Conservation (phyloP, 2,329 filamentous ascomycete species). For the Claviceps spartinae region DNA sequence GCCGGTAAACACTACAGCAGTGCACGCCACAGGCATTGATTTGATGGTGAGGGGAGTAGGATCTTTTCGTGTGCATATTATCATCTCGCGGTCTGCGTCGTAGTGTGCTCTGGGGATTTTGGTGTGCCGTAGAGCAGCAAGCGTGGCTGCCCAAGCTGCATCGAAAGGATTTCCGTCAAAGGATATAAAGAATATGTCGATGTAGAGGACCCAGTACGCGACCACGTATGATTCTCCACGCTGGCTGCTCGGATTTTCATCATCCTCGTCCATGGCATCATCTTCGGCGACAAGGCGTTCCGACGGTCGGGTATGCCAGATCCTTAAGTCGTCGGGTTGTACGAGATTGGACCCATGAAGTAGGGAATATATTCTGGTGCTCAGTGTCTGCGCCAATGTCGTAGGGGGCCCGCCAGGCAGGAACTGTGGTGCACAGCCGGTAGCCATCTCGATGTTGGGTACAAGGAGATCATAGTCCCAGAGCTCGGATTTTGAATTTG, state of each 20-base stretch:
- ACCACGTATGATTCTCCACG: conserved; percentile 40
- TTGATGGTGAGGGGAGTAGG: conserved; percentile 44
- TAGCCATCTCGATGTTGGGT: conserved; percentile 85
- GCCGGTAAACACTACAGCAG: conserved; percentile 64
- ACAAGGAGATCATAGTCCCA: conserved; percentile 63
- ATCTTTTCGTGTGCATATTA: conserved; percentile 56
- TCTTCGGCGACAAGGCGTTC: conserved; percentile 35
- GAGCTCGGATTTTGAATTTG: conserved; percentile 32
- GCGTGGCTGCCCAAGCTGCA: conserved; percentile 70
- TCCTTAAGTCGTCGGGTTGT: conserved; percentile 53
- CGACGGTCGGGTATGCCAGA: conserved; percentile 47
- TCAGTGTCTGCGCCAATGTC: conserved; percentile 69
- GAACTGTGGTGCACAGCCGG: conserved; percentile 76
- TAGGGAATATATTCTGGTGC: conserved; percentile 63
- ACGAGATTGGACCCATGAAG: conserved; percentile 60
- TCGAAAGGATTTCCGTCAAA: conserved; percentile 89
- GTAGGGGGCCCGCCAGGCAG: conserved; percentile 73
- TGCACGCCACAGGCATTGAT: conserved; percentile 61
- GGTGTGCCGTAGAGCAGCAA: conserved; percentile 70
- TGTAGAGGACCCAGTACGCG: conserved; percentile 90
- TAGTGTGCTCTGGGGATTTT: conserved; percentile 66
- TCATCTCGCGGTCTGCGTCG: conserved; percentile 66
- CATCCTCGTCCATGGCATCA: conserved; percentile 25
- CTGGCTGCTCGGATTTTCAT: conserved; percentile 15
- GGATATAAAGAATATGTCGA: conserved; percentile 89